These are phyloP conservation scores for Cladosporium sp. DNA, from an alignment of 2,329 filamentous ascomycete species.

Conservation along the genomic window DNA sequence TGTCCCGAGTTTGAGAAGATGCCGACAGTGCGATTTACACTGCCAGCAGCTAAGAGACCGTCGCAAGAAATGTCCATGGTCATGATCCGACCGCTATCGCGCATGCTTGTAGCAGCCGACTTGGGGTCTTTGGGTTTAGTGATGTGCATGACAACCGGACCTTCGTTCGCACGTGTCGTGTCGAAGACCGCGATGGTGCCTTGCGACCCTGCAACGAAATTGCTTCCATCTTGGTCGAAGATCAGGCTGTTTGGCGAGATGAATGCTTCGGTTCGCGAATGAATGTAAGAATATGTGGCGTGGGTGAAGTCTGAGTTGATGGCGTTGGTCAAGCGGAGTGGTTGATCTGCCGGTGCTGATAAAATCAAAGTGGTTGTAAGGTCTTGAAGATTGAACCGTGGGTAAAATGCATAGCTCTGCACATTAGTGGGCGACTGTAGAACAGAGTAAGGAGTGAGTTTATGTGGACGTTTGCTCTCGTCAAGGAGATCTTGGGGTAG, in stretches of 20 bases:
- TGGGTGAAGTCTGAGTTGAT: constrained; percentile 42
- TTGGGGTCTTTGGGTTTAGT: constrained; percentile 35
- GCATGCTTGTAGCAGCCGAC: constrained; percentile 35
- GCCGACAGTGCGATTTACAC: constrained; percentile 52
- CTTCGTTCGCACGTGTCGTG: constrained; percentile 40
- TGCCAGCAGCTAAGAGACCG: constrained; percentile 54
- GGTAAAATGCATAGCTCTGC: constrained; percentile 52
- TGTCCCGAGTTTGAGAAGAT: constrained; percentile 49
- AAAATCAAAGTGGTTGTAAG: constrained; percentile 48
- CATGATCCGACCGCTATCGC: constrained; percentile 50
- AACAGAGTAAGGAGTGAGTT: constrained; percentile 44
- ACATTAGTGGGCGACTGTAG: constrained; percentile 44
- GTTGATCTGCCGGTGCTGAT: constrained; percentile 50
- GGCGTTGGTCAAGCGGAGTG: constrained; percentile 54
- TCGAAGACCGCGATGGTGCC: constrained; percentile 55
- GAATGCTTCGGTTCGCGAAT: constrained; percentile 53
- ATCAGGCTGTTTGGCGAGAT: constrained; percentile 52
- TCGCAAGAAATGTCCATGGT: constrained; percentile 46
- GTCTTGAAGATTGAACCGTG: constrained; percentile 51
- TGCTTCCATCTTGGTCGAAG: constrained; percentile 46
- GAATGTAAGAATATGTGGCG: constrained; percentile 53
- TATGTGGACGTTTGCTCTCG: constrained; percentile 29
- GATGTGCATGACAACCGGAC: constrained; percentile 40
- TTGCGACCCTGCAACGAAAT: constrained; percentile 56
- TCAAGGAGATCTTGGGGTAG: constrained; percentile 50